These are phyloP conservation scores for Tuber melanosporum DNA, from an alignment of 495 filamentous ascomycete species.

Conservation along the genomic window DNA sequence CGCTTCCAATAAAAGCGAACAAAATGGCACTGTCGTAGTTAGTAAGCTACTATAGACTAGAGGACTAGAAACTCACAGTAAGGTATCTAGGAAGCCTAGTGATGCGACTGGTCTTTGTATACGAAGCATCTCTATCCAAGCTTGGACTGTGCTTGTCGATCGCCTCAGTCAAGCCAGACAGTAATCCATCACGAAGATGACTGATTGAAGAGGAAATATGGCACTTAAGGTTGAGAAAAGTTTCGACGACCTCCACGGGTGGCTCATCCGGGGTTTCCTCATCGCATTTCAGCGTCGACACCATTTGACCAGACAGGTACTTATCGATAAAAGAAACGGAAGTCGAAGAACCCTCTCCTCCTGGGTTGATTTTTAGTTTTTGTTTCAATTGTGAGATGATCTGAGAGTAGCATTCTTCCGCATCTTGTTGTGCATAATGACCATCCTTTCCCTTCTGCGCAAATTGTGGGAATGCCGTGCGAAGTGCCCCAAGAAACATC, in stretches of 20 bases:
- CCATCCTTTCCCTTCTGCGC: conserved; percentile 75
- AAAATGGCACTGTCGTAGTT: conserved; percentile 56
- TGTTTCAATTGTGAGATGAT: conserved; percentile 79
- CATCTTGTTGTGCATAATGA: conserved; percentile 88
- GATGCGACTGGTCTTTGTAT: conserved; percentile 85
- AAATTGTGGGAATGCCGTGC: conserved; percentile 84
- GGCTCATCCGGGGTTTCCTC: conserved; percentile 68
- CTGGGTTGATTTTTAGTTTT: conserved; percentile 61
- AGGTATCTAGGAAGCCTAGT: conserved; percentile 87
- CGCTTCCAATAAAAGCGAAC: conserved; percentile 97
- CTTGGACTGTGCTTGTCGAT: conserved; percentile 79
- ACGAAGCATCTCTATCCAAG: conserved; percentile 69
- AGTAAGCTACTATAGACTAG: conserved; percentile 11
- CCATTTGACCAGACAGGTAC: conserved; percentile 76
- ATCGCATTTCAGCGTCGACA: conserved; percentile 71
- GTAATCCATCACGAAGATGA: conserved; percentile 79
- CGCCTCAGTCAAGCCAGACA: conserved; percentile 73
- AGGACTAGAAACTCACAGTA: conserved; percentile 52
- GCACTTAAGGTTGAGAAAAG: conserved; percentile 89
- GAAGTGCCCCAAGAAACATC: conserved; percentile 75
- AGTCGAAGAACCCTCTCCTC: conserved; percentile 43
- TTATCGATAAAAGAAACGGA: conserved; percentile 77
- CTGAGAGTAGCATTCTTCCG: conserved; percentile 96
- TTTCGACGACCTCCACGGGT: conserved; percentile 57
- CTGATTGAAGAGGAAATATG: conserved; percentile 82